Percentiles rank a stretch among this genome's conserved stretches.
These are phyloP conservation scores for Panellus pusillus DNA, from an alignment of 768 basidiomycete genomes.

Conservation along the genomic window DNA sequence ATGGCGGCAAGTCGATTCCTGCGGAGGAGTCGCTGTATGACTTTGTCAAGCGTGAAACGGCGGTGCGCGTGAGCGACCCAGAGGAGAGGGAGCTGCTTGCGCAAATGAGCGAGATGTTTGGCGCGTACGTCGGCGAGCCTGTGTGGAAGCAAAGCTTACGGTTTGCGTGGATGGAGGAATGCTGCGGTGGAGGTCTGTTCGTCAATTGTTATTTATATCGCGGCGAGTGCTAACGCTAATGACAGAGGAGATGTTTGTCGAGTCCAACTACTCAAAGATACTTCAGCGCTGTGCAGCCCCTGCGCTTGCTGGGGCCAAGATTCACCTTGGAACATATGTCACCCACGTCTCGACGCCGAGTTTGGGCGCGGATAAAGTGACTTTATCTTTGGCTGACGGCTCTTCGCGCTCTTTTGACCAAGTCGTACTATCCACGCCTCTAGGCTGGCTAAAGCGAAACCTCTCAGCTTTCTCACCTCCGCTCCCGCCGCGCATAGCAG, in stretches of 20 bases:
- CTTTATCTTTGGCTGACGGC: slow-evolving; percentile 17
- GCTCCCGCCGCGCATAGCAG: slow-evolving; percentile 16
- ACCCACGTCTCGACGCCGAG: slow-evolving; percentile 16
- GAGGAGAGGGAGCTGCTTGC: slow-evolving; percentile 17
- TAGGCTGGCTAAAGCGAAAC: slow-evolving; percentile 22
- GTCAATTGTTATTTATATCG: background rate
- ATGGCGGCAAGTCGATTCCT: slow-evolving; percentile 17
- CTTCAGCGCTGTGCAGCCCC: slow-evolving; percentile 14
- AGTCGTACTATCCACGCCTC: slow-evolving; percentile 20
- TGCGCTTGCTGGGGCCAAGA: slow-evolving; percentile 13
- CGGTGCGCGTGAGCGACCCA: slow-evolving; percentile 9
- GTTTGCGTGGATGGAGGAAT: slow-evolving; percentile 26
- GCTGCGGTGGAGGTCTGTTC: slow-evolving; percentile 22
- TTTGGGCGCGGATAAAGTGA: slow-evolving; percentile 6
- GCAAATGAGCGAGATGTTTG: slow-evolving; percentile 25
- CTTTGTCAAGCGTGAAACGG: slow-evolving; percentile 18
- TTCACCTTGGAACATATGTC: slow-evolving; percentile 17
- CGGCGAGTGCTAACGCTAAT: background rate
- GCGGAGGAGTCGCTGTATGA: slow-evolving; percentile 17
- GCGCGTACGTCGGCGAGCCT: slow-evolving; percentile 23
- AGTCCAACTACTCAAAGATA: slow-evolving; percentile 21
- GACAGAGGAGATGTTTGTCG: slow-evolving; percentile 23
- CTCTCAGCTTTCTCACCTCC: slow-evolving; percentile 16
- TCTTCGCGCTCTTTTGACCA: slow-evolving; percentile 18
- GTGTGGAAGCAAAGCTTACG: slow-evolving; percentile 23